phyloP scores from a whole-genome alignment of 2,329 filamentous ascomycete genomes.

The Herpotrichia juniperi region DNA sequence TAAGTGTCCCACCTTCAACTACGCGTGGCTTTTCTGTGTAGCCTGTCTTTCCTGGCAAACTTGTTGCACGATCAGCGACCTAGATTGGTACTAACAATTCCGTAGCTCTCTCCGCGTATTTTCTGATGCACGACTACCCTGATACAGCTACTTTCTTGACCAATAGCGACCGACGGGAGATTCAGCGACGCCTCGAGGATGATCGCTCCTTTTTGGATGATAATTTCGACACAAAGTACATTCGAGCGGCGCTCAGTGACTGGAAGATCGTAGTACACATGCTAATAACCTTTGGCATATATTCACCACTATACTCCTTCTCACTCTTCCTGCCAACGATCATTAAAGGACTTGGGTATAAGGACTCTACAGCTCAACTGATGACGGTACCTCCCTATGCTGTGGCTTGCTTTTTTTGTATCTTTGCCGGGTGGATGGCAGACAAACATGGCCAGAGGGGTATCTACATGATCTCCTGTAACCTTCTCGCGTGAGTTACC shows the following conservation, averaged over 20 bases:
- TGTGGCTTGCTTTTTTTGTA: constrained; percentile 27
- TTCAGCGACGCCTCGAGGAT: constrained; percentile 29
- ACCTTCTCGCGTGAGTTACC: constrained; percentile 20
- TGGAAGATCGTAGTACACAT: constrained; percentile 46
- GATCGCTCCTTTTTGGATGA: constrained; percentile 30
- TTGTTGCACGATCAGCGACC: constrained; percentile 1
- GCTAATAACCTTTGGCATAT: constrained; percentile 39
- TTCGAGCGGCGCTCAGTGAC: constrained; percentile 34
- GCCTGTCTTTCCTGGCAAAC: not conserved
- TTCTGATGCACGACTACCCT: constrained; percentile 64
- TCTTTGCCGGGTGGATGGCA: constrained; percentile 19
- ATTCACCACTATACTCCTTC: constrained; percentile 47
- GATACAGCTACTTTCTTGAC: constrained; percentile 62
- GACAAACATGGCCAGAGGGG: constrained; percentile 23
- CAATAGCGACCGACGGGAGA: constrained; percentile 52
- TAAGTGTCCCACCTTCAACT: constrained; percentile 13
- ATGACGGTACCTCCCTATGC: constrained; percentile 70
- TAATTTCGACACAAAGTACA: constrained; percentile 28
- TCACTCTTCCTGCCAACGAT: constrained; percentile 61
- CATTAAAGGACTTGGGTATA: constrained; percentile 66
- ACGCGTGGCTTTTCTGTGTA: constrained; percentile 9
- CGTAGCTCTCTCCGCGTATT: constrained; percentile 52
- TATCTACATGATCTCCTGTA: constrained; percentile 24
- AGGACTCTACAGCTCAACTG: constrained; percentile 64
- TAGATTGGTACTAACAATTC: constrained; percentile 13